Percentiles rank a stretch among this genome's conserved stretches.
Evolutionary conservation across 257 asterid species (phyloP).

Genomic region (Lantana camara): DNA sequence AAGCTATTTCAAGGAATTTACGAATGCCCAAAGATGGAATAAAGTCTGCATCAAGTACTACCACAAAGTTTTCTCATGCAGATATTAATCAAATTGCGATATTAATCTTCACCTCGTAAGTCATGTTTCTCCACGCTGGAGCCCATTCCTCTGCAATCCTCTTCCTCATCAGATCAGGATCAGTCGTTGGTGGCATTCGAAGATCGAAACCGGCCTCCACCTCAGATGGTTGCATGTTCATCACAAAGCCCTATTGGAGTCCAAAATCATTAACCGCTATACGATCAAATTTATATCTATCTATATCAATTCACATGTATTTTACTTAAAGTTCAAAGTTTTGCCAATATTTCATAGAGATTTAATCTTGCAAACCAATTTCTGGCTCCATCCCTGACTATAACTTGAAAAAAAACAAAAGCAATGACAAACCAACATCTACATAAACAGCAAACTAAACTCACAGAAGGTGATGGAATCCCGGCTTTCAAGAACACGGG

Average conservation of each 20-base stretch:
- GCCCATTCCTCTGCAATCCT: conserved; percentile 93
- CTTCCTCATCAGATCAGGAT: conserved; percentile 68
- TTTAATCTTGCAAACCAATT: too few relatives aligned
- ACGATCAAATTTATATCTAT: too few relatives aligned
- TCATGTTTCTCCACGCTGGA: conserved; percentile 86
- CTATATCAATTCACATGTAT: too few relatives aligned
- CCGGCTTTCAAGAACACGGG: conserved; percentile 88
- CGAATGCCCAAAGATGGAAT: too few relatives aligned
- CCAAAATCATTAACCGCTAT: conserved; percentile 23
- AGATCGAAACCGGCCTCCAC: conserved; percentile 92
- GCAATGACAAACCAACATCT: conserved; percentile 17
- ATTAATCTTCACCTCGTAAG: conserved; percentile 63
- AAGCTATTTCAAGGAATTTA: too few relatives aligned
- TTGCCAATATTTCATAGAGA: too few relatives aligned
- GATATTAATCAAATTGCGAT: too few relatives aligned
- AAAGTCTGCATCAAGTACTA: too few relatives aligned
- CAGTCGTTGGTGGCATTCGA: conserved; percentile 80
- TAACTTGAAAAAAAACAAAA: neutral
- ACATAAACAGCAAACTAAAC: conserved; percentile 29
- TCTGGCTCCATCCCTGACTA: too few relatives aligned
- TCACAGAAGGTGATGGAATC: conserved; percentile 61
- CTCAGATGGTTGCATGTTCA: conserved; percentile 97
- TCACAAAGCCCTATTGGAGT: conserved; percentile 70
- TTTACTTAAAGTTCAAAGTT: too few relatives aligned
- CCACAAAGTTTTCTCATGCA: too few relatives aligned